These are phyloP conservation scores for Coffea humblotiana DNA, from an alignment of 305 asterid species.

Conservation along the genomic window DNA sequence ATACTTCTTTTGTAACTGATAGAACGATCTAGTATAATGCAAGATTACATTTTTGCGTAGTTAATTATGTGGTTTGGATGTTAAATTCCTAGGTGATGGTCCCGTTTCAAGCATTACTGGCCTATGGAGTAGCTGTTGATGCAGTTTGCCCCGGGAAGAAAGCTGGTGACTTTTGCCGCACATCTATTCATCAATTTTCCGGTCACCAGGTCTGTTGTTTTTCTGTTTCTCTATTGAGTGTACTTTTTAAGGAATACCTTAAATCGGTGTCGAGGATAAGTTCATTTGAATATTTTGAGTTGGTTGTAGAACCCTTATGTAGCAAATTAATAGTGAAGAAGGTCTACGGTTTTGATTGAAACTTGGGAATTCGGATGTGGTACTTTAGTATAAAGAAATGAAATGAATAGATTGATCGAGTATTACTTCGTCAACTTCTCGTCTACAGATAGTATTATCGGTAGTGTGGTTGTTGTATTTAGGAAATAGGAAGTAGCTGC, in stretches of 20 bases:
- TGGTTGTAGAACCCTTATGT: background rate
- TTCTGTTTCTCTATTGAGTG: background rate
- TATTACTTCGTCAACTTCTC: background rate
- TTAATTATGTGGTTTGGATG: background rate
- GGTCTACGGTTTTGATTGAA: background rate
- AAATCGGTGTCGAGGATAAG: background rate
- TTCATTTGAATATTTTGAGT: background rate
- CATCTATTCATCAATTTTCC: slow-evolving; percentile 65
- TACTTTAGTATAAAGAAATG: background rate
- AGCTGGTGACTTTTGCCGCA: slow-evolving; percentile 82
- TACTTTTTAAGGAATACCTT: background rate
- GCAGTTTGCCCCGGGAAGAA: slow-evolving; percentile 93
- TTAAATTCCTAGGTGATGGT: slow-evolving; percentile 65
- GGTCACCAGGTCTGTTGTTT: slow-evolving; percentile 62
- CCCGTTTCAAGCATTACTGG: slow-evolving; percentile 87
- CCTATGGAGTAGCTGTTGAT: slow-evolving; percentile 84
- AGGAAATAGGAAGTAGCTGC: too few relatives aligned
- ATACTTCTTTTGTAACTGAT: background rate
- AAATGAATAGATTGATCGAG: background rate
- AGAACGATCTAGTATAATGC: background rate
- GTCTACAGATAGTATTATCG: background rate
- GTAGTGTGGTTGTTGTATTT: background rate
- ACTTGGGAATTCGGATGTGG: background rate
- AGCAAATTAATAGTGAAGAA: background rate
- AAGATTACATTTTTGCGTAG: background rate